phyloP scores from a whole-genome alignment of 2,329 filamentous ascomycete genomes.

The Aspergillus tamarii region DNA sequence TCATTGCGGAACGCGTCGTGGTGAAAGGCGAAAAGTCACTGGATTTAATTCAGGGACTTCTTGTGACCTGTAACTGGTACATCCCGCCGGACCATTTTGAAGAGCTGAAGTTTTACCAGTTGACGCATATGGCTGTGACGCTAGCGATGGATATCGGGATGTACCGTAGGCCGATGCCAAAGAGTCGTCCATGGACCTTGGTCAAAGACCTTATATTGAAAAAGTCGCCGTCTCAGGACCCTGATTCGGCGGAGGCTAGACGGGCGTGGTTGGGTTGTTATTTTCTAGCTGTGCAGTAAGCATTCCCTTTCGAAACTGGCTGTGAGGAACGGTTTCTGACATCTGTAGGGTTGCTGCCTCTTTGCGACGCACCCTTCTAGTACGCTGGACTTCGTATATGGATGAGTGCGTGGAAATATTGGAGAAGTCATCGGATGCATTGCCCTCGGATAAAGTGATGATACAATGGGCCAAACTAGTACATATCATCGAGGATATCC shows the following conservation, averaged over 20 bases:
- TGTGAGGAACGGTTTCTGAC: not conserved
- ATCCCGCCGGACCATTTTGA: slow-evolving; percentile 80
- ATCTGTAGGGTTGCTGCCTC: slow-evolving; percentile 58
- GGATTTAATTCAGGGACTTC: slow-evolving; percentile 78
- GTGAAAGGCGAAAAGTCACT: slow-evolving; percentile 78
- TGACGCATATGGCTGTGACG: slow-evolving; percentile 77
- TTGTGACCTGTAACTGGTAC: slow-evolving; percentile 81
- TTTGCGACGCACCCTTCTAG: slow-evolving; percentile 59
- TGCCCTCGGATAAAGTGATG: slow-evolving; percentile 59
- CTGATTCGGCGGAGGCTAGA: slow-evolving; percentile 60
- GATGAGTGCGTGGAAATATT: slow-evolving; percentile 64
- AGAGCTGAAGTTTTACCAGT: slow-evolving; percentile 86
- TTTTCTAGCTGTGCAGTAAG: slow-evolving; percentile 60
- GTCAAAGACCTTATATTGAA: slow-evolving; percentile 45
- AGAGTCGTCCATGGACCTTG: slow-evolving; percentile 36
- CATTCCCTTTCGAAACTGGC: slow-evolving; percentile 3
- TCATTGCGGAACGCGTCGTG: slow-evolving; percentile 74
- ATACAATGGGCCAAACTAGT: slow-evolving; percentile 62
- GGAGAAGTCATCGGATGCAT: slow-evolving; percentile 58
- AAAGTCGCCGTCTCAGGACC: slow-evolving; percentile 43
- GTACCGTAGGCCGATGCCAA: slow-evolving; percentile 56
- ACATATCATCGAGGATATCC: slow-evolving; percentile 69
- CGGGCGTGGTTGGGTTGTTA: slow-evolving; percentile 65
- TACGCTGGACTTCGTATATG: slow-evolving; percentile 66
- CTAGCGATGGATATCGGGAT: slow-evolving; percentile 85